Conservation (phyloP, 768 basidiomycete genomes). For the Wakefieldia striispora region DNA sequence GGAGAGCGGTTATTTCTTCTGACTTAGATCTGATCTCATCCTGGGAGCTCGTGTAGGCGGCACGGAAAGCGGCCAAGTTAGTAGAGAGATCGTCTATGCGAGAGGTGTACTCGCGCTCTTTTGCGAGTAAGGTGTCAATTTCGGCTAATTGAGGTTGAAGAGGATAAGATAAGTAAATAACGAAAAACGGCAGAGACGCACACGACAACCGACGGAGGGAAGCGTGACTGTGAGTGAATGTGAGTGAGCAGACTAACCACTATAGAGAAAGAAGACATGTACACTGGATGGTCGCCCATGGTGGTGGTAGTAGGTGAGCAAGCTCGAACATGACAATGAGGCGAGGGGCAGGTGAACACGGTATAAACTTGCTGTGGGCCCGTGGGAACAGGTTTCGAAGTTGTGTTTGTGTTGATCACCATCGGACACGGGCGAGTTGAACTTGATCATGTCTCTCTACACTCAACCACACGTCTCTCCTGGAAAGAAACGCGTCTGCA, state of each 20-base stretch:
- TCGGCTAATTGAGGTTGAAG: conserved; percentile 23
- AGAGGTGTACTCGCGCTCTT: conserved; percentile 20
- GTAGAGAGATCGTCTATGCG: conserved; percentile 26
- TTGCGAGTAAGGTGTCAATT: conserved; percentile 25
- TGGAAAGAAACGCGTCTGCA: conserved; percentile 65
- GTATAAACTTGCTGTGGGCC: too few relatives aligned
- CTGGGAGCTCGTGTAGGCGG: conserved; percentile 25
- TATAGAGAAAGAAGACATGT: accelerated
- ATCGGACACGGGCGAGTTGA: too few relatives aligned
- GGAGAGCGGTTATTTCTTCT: conserved; percentile 11
- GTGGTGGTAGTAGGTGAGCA: neutral
- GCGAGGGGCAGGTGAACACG: neutral
- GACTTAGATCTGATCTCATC: conserved; percentile 17
- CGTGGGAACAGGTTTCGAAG: too few relatives aligned
- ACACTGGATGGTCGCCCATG: conserved; percentile 22
- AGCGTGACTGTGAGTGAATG: neutral
- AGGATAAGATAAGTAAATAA: neutral
- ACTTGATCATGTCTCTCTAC: too few relatives aligned
- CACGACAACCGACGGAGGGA: conserved; percentile 6
- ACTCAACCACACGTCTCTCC: too few relatives aligned
- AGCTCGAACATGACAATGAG: neutral
- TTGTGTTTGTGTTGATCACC: too few relatives aligned
- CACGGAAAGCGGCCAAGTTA: conserved; percentile 23
- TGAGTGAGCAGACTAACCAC: neutral
- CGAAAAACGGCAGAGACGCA: neutral